Evolutionary conservation across 192 early-diverging fungal species (phyloP), one percentile per base, ranked within the genome.

Genomic region (Coemansia sp.): DNA sequence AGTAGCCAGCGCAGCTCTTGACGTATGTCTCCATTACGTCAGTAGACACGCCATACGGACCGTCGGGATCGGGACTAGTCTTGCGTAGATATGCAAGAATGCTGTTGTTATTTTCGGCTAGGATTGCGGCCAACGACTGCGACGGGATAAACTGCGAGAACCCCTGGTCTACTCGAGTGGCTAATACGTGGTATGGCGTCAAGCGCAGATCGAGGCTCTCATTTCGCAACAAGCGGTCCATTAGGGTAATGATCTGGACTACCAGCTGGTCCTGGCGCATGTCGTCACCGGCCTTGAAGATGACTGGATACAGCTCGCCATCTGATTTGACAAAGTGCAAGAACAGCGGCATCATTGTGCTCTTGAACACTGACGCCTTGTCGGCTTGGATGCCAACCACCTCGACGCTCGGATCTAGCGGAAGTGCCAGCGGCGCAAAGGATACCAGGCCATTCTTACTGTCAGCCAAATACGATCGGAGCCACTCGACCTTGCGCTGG

Each of bases 231-330:
- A 99, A 81, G 64, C 91, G 88, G 73, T 99, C 96, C 97, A 99
- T 99, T 22, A 99, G 88, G 0, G 94, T 95, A 47, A 98, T 95
- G 55, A 99, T 91, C 76, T 99, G 98, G 50, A 99, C 93, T 1
- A 97, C 95, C 27, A 99, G 86, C 79, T 99, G 98, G 84, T 99
- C 98, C 86, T 99, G 98, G 47, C 97, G 85, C 72, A 90, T 75
- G 70, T 99, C 98, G 73, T 99, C 98, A 9, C 98, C 98, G 0
- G 92, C 91, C 83, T 99, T 99, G 88, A 98, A 98, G 15, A 99
- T 99, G 3, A 96, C 89, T 13, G 92, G 93, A 69, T 99, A 98
- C 76, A 95, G 91, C 16, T 76, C 84, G n/a, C 92, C 94, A 79
- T 97, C 95, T 6, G 83, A 64, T 46, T 92, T 93, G 7, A 87